Evolutionary conservation across 2,329 filamentous ascomycete genomes (phyloP).

Genomic region (Epicoccum nigrum): DNA sequence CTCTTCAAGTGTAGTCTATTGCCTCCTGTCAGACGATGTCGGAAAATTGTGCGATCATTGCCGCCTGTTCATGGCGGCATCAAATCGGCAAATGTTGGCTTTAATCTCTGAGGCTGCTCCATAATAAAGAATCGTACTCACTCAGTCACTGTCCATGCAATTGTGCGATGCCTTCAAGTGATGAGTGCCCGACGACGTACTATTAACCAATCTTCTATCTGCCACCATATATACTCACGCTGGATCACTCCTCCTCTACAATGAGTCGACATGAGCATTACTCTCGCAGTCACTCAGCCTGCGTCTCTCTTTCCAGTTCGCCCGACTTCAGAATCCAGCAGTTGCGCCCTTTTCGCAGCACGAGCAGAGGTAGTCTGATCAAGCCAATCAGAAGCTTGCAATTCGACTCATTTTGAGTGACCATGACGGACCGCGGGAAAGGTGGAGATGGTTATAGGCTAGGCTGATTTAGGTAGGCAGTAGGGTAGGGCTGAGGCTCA

Average conservation of each 20-base stretch:
- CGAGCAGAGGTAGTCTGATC: slow-evolving; percentile 1
- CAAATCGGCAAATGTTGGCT: slow-evolving; percentile 41
- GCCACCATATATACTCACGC: not conserved
- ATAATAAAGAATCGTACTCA: slow-evolving; percentile 5
- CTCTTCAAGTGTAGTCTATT: slow-evolving; percentile 1
- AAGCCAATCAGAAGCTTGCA: not conserved
- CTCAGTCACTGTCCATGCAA: slow-evolving; percentile 4
- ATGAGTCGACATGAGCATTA: slow-evolving; percentile 11
- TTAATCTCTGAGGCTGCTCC: slow-evolving; percentile 29
- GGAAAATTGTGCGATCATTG: slow-evolving; percentile 33
- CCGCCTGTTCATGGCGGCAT: slow-evolving; percentile 25
- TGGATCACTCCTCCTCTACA: not conserved
- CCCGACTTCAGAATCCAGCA: not conserved
- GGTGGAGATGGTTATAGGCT: no score
- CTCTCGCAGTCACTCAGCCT: no score
- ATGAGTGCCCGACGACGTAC: slow-evolving; percentile 1
- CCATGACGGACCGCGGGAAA: no score
- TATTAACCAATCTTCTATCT: not conserved
- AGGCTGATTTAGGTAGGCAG: no score
- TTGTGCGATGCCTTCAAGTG: not conserved
- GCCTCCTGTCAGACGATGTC: slow-evolving; percentile 41
- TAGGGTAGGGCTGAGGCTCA: no score
- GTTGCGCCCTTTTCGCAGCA: not conserved
- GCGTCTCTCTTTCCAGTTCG: no score
- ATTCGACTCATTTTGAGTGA: slow-evolving; percentile 23